These are phyloP conservation scores for Penicillium thymicola DNA, from an alignment of 2,329 filamentous ascomycete genomes.

Conservation along the genomic window DNA sequence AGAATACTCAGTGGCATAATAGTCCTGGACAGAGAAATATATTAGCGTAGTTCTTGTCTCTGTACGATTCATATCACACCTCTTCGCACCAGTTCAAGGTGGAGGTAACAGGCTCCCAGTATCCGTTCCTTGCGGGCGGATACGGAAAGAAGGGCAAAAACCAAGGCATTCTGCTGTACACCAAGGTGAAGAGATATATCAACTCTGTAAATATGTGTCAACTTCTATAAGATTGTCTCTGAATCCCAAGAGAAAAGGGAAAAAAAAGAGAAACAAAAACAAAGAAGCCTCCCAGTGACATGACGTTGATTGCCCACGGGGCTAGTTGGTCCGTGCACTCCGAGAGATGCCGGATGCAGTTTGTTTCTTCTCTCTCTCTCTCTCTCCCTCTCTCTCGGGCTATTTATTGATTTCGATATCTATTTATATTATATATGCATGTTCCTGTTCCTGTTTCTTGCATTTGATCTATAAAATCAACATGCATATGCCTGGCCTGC, in stretches of 20 bases:
- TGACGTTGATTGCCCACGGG: constrained; percentile 22
- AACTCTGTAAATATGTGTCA: not conserved
- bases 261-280: not conserved
- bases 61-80: constrained; percentile 40
- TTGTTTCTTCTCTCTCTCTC: not conserved
- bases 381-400: not conserved
- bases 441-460: too few relatives aligned
- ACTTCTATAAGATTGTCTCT: not conserved
- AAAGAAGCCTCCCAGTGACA: constrained; percentile 1
- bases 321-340: constrained; percentile 14
- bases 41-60: not conserved
- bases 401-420: not conserved
- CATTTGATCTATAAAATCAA: not conserved
- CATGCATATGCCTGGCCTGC: not conserved
- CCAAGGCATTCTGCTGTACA: constrained; percentile 26
- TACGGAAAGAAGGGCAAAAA: constrained; percentile 37
- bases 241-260: not conserved
- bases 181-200: not conserved
- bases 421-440: not conserved
- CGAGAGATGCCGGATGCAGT: constrained; percentile 20
- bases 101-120: constrained; percentile 68
- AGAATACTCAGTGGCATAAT: constrained; percentile 70
- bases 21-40: constrained; percentile 54
- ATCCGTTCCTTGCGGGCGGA: constrained; percentile 53
- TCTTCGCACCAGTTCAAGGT: constrained; percentile 81